phyloP scores from a whole-genome alignment of 139 green algal genomes.

The Picochlorum costavermella region DNA sequence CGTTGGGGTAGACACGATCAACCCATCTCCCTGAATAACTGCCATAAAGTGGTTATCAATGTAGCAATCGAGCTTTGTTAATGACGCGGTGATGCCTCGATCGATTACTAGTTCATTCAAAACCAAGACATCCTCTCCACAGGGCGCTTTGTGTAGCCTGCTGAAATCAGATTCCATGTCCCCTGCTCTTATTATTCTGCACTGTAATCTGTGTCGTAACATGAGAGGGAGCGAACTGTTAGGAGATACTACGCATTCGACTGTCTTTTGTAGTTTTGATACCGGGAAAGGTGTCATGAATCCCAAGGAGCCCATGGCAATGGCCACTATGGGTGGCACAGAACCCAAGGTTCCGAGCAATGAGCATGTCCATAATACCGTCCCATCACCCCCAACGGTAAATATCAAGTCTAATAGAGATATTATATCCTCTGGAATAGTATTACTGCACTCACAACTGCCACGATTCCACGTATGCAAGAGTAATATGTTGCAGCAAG shows the following conservation, averaged over 20 bases:
- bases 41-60: constrained; percentile 72
- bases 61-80: constrained; percentile 77
- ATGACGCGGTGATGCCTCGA: constrained; percentile 61
- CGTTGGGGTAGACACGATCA: constrained; percentile 86
- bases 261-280: constrained; percentile 27
- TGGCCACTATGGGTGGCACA: constrained; percentile 73
- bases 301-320: constrained; percentile 82
- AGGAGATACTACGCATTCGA: constrained; percentile 32
- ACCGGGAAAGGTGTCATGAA: constrained; percentile 81
- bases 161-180: not conserved
- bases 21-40: constrained; percentile 59
- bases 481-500: not conserved
- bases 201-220: constrained; percentile 76
- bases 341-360: constrained; percentile 59
- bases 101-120: constrained; percentile 90
- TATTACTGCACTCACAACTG: not conserved
- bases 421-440: constrained; percentile 39
- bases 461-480: not conserved
- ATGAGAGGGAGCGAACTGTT: constrained; percentile 61
- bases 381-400: constrained; percentile 83
- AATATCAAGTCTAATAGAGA: constrained; percentile 68
- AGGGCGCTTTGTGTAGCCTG: not conserved
- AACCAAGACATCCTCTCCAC: constrained; percentile 31
- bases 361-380: constrained; percentile 80
- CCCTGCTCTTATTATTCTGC: constrained; percentile 20